These are phyloP conservation scores for Salisapilia sapeloensis DNA, from an alignment of 352 stramenopile genomes.

Conservation along the genomic window DNA sequence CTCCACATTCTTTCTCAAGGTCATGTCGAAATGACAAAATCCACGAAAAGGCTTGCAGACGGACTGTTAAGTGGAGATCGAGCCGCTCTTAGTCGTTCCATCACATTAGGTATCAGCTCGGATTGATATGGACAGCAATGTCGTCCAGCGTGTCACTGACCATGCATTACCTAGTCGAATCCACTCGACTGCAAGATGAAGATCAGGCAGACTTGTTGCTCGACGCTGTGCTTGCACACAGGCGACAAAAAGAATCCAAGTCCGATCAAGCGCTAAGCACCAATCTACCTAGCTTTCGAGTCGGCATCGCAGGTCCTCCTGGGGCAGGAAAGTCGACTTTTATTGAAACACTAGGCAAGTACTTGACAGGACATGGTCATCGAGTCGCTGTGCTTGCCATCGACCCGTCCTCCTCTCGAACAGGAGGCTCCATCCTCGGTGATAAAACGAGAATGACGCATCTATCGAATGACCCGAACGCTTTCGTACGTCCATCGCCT, in stretches of 20 bases:
- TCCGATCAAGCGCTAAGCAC: conserved; percentile 3
- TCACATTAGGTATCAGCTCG: conserved; percentile 33
- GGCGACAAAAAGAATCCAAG: conserved; percentile 14
- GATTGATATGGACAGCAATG: not conserved
- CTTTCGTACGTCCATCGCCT: conserved; percentile 87
- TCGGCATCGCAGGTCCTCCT: conserved; percentile 84
- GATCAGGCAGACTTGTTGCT: conserved; percentile 77
- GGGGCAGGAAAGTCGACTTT: conserved; percentile 96
- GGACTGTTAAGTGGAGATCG: conserved; percentile 33
- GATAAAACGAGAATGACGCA: conserved; percentile 97
- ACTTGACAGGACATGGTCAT: conserved; percentile 64
- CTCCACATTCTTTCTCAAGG: too few relatives aligned
- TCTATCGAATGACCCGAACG: conserved; percentile 82
- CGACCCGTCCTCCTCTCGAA: conserved; percentile 86
- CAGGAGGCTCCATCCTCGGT: conserved; percentile 93
- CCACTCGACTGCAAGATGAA: conserved; percentile 43
- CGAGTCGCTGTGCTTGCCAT: conserved; percentile 92
- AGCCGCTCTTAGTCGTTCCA: conserved; percentile 50
- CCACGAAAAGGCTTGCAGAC: conserved; percentile 31
- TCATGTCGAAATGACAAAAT: conserved; percentile 10
- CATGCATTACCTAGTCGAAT: conserved; percentile 43
- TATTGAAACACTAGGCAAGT: conserved; percentile 89
- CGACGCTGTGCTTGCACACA: conserved; percentile 56
- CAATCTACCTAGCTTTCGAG: conserved; percentile 48
- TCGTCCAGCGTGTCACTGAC: not conserved